Conservation (phyloP, 345 rosid species). For the Ceriops zippeliana region DNA sequence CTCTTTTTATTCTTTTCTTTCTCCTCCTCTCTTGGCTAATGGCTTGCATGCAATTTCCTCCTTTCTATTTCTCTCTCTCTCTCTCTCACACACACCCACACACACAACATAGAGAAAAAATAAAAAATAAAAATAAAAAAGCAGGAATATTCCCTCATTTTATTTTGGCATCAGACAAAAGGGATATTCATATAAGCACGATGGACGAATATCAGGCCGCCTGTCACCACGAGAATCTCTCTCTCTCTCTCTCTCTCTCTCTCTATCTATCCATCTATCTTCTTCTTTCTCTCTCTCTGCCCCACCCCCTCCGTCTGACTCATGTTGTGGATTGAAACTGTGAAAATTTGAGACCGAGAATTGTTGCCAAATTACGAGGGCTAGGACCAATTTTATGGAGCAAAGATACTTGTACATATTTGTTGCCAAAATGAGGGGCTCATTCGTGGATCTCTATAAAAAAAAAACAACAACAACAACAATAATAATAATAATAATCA, state of each 20-base stretch:
- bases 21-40: not conserved
- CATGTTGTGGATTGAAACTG: not conserved
- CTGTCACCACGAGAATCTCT: not conserved
- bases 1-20: conserved; percentile 10
- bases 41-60: not conserved
- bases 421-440: too few species aligned
- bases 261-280: not conserved
- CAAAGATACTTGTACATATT: not conserved
- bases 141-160: conserved; percentile 37
- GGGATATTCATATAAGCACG: conserved; percentile 2
- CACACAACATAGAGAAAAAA: not conserved
- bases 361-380: too few species aligned
- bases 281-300: not conserved
- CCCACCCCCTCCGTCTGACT: not conserved
- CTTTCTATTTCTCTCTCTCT: not conserved
- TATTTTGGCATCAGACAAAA: conserved; percentile 1
- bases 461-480: too few species aligned
- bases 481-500: not conserved
- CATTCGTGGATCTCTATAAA: too few species aligned
- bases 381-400: not conserved
- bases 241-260: not conserved
- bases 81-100: not conserved
- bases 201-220: not conserved
- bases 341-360: not conserved
- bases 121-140: not conserved